Conservation (phyloP, 257 asterid species). For the Striga asiatica region DNA sequence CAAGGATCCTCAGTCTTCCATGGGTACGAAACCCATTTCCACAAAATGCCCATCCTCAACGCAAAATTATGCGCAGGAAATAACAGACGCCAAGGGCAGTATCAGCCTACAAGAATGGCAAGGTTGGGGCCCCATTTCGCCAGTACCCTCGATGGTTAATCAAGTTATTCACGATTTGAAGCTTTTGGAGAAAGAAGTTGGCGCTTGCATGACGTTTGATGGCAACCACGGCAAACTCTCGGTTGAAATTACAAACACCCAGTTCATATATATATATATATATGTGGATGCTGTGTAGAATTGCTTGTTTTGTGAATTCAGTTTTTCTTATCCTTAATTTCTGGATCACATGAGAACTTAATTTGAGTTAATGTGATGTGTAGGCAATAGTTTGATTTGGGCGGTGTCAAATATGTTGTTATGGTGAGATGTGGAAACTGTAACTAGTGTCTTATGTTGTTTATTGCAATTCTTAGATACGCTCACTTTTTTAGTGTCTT, state of each 20-base stretch:
- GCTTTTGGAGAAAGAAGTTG: slow-evolving; percentile 48
- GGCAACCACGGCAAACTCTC: slow-evolving; percentile 76
- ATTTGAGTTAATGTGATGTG: background rate
- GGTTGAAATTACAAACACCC: slow-evolving; percentile 24
- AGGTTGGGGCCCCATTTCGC: slow-evolving; percentile 73
- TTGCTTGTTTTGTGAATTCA: background rate
- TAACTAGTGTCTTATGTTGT: too few relatives aligned
- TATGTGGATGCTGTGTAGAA: too few relatives aligned
- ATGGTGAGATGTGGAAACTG: background rate
- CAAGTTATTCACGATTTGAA: slow-evolving; percentile 68
- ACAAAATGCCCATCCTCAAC: slow-evolving; percentile 10
- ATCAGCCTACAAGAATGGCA: slow-evolving; percentile 81
- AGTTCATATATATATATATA: background rate
- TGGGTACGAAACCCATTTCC: slow-evolving; percentile 28
- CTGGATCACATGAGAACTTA: background rate
- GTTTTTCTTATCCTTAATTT: background rate
- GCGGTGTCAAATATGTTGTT: too few relatives aligned
- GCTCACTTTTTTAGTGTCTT: too few relatives aligned
- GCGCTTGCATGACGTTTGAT: slow-evolving; percentile 52
- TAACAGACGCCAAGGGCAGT: slow-evolving; percentile 22
- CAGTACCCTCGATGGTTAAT: slow-evolving; percentile 71
- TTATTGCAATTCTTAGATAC: too few relatives aligned
- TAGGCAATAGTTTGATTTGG: background rate
- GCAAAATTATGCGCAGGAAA: slow-evolving; percentile 3
- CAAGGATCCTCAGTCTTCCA: slow-evolving; percentile 6